phyloP scores from a whole-genome alignment of 176 grass and related monocot genomes.

The Avena atlantica region DNA sequence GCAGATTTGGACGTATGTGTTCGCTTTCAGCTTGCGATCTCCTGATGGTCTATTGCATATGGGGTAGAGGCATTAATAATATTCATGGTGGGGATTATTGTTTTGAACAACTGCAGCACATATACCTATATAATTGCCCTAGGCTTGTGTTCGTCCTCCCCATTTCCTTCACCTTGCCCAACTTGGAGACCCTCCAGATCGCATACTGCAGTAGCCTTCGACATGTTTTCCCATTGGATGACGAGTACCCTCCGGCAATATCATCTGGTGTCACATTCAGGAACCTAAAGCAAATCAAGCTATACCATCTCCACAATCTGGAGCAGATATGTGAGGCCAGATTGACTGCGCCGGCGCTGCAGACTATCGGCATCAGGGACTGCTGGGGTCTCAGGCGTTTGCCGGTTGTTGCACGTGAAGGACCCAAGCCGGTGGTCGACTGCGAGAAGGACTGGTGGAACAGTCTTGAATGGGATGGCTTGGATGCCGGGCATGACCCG shows the following conservation, averaged over 20 bases:
- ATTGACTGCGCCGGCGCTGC: neutral
- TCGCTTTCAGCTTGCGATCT: too few species aligned
- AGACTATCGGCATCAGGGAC: slow-evolving; percentile 1
- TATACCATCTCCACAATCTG: neutral
- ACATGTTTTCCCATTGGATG: neutral
- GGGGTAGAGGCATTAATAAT: too few species aligned
- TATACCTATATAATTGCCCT: slow-evolving; percentile 14
- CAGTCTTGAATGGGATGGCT: neutral
- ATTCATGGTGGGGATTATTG: too few species aligned
- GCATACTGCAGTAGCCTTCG: neutral
- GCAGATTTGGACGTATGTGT: too few species aligned
- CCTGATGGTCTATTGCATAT: too few species aligned
- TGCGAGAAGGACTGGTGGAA: too few species aligned
- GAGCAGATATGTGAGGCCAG: neutral
- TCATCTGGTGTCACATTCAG: neutral
- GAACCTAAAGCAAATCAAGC: slow-evolving; percentile 9
- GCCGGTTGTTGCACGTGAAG: neutral
- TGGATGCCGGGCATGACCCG: neutral
- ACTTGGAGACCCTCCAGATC: slow-evolving; percentile 5
- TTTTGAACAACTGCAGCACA: neutral
- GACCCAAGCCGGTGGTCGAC: neutral
- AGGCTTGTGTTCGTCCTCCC: neutral
- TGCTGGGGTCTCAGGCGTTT: neutral
- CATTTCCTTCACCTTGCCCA: neutral
- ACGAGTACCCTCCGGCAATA: neutral